Percentiles rank a stretch among this genome's conserved stretches.
phyloP scores from a whole-genome alignment of 345 rosid genomes.

The Arabis alpina region DNA sequence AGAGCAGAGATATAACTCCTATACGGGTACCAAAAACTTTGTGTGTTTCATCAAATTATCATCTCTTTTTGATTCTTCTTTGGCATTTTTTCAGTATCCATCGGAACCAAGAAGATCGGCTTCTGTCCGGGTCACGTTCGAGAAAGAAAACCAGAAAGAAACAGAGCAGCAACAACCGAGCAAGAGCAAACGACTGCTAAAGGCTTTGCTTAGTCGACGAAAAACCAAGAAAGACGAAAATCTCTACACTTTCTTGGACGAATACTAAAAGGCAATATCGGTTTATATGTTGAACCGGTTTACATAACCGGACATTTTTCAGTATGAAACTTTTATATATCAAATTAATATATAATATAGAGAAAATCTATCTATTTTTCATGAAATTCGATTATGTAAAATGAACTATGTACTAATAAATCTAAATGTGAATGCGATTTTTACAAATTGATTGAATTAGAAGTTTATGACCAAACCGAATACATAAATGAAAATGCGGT shows the following conservation, averaged over 20 bases:
- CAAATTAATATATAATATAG: neutral
- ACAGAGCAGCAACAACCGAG: constrained; percentile 62
- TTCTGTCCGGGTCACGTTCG: constrained; percentile 64
- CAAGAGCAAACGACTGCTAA: constrained; percentile 87
- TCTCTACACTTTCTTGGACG: constrained; percentile 85
- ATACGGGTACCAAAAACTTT: constrained; percentile 62
- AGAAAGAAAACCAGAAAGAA: constrained; percentile 58
- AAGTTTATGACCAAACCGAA: neutral
- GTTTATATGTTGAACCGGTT: constrained; percentile 18
- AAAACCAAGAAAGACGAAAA: constrained; percentile 90
- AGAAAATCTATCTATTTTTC: neutral
- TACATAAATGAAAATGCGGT: too few species aligned
- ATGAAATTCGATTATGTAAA: neutral
- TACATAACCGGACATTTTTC: neutral
- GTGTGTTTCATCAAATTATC: too few species aligned
- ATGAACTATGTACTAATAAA: neutral
- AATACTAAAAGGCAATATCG: constrained; percentile 54
- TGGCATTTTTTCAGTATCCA: constrained; percentile 57
- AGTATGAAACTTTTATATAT: neutral
- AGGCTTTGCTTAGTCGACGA: constrained; percentile 90
- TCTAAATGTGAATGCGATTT: neutral
- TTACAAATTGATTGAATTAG: neutral
- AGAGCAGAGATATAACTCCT: constrained; percentile 69
- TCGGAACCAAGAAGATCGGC: constrained; percentile 84
- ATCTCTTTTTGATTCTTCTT: constrained; percentile 19